A percentile compares a stretch with the other conserved stretches of the same genome.
These are phyloP conservation scores for Mrakia gelida DNA, from an alignment of 768 basidiomycete species.

Conservation along the genomic window DNA sequence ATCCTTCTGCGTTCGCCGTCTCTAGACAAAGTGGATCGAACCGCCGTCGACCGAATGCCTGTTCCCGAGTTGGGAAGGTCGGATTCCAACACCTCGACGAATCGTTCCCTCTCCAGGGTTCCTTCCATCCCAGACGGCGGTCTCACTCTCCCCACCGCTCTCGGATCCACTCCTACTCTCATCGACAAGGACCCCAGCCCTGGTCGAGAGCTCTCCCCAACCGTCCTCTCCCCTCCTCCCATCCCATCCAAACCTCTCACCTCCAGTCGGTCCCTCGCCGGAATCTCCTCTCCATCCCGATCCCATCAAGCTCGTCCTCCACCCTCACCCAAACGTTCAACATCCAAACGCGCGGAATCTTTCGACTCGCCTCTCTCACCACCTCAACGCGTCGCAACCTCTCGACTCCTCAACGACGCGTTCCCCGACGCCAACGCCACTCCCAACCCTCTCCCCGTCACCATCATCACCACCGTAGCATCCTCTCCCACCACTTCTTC, in stretches of 20 bases:
- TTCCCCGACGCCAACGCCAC: not conserved
- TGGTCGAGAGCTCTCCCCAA: not conserved
- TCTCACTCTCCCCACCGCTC: not conserved
- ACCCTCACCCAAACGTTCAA: not conserved
- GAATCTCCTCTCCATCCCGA: not conserved
- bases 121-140: not conserved
- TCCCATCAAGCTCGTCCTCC: not conserved
- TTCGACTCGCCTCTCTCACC: not conserved
- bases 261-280: not conserved
- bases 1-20: no score
- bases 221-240: not conserved
- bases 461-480: slow-evolving; percentile 2
- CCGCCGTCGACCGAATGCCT: not conserved
- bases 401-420: slow-evolving; percentile 2
- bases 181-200: not conserved
- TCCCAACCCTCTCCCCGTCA: not conserved
- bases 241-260: not conserved
- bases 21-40: slow-evolving; percentile 21
- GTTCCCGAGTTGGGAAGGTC: not conserved
- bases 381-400: slow-evolving; percentile 9
- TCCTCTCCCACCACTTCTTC: not conserved
- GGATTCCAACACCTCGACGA: not conserved
- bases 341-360: not conserved
- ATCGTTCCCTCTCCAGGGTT: not conserved
- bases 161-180: slow-evolving; percentile 7